phyloP scores from a whole-genome alignment of 1,139 yeast genomes.

The Debaryomycetaceae sp. region DNA sequence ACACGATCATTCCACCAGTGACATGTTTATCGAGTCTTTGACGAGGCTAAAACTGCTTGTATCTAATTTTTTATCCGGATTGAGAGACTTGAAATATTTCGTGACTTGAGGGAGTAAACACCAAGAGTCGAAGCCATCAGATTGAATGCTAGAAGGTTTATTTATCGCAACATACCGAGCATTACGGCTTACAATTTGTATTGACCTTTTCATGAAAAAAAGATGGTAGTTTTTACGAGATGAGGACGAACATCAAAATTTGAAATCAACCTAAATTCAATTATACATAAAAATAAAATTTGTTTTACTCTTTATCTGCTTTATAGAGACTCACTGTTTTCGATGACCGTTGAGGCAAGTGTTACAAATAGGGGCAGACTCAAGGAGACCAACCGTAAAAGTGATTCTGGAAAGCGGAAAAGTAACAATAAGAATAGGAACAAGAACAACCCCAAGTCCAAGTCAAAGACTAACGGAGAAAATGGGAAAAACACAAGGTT shows the following conservation, averaged over 20 bases:
- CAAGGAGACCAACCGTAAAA: not conserved
- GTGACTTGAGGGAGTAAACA: constrained; percentile 15
- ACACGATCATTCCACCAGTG: constrained; percentile 23
- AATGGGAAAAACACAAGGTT: constrained; percentile 10
- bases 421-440: not conserved
- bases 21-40: constrained; percentile 24
- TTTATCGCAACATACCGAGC: constrained; percentile 18
- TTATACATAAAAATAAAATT: too few species aligned
- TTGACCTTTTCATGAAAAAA: constrained; percentile 1
- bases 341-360: not conserved
- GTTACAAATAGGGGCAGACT: not conserved
- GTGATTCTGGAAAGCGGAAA: not conserved
- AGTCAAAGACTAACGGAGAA: constrained; percentile 4
- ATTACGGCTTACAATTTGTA: constrained; percentile 14
- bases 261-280: not conserved
- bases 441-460: not conserved
- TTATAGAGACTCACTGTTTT: too few species aligned
- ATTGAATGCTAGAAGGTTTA: constrained; percentile 20
- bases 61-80: constrained; percentile 9
- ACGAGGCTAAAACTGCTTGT: constrained; percentile 15
- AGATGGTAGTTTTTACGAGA: not conserved
- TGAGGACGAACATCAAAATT: not conserved
- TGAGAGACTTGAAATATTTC: constrained; percentile 10
- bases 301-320: too few species aligned
- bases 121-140: constrained; percentile 12